These are phyloP conservation scores for Funneliformis mosseae DNA, from an alignment of 192 early-diverging fungal species.

Conservation along the genomic window DNA sequence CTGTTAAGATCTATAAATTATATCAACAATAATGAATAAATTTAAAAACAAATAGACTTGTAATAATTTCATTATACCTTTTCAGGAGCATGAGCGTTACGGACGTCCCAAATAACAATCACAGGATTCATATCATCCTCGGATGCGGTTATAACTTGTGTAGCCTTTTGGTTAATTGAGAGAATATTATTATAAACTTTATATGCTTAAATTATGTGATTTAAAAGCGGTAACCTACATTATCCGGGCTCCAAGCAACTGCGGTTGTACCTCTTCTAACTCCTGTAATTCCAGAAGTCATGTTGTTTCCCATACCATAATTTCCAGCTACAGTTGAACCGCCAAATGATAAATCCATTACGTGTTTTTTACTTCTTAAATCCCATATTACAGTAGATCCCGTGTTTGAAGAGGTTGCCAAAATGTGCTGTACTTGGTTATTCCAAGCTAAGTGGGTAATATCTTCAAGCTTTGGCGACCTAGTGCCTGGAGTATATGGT, in stretches of 20 bases:
- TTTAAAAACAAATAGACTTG: not conserved
- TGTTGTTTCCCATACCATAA: conserved; percentile 49
- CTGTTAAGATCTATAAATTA: conserved; percentile 60
- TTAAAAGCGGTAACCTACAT: conserved; percentile 45
- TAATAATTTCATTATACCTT: conserved; percentile 39
- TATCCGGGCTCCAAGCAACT: conserved; percentile 91
- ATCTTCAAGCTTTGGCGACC: conserved; percentile 84
- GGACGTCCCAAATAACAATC: conserved; percentile 93
- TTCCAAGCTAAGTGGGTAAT: conserved; percentile 94
- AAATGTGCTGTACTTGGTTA: conserved; percentile 86
- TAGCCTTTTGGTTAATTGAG: conserved; percentile 57
- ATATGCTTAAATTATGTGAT: not conserved
- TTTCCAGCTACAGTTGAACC: conserved; percentile 47
- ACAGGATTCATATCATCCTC: conserved; percentile 91
- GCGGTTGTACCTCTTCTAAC: conserved; percentile 78
- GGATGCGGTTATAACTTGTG: conserved; percentile 89
- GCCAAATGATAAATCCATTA: conserved; percentile 70
- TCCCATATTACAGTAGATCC: conserved; percentile 98
- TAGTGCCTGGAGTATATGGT: conserved; percentile 84
- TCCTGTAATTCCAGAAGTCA: conserved; percentile 43
- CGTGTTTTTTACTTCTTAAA: conserved; percentile 82
- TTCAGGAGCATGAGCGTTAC: conserved; percentile 93
- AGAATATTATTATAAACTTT: not conserved
- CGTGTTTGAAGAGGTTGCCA: conserved; percentile 88
- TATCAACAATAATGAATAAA: conserved; percentile 10